Conservation (phyloP, 1,139 yeast species). For the Candida glucosophila region DNA sequence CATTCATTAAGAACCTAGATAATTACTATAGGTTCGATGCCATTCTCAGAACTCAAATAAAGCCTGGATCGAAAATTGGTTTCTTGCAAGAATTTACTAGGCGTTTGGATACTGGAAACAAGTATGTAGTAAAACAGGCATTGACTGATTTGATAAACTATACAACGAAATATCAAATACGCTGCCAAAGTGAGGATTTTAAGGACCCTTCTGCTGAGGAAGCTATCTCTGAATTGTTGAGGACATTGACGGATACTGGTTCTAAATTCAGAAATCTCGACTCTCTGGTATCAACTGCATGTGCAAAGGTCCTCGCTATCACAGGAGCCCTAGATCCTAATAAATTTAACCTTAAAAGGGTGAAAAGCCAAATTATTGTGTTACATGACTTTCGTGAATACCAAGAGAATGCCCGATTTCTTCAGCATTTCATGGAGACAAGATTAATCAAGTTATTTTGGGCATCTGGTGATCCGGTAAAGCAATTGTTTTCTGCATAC, state of each 20-base stretch:
- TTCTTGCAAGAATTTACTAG: constrained; percentile 43
- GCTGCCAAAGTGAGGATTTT: constrained; percentile 34
- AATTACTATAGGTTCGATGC: constrained; percentile 15
- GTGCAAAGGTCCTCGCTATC: constrained; percentile 67
- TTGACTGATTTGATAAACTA: constrained; percentile 55
- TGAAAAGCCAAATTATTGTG: constrained; percentile 37
- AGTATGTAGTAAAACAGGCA: constrained; percentile 72
- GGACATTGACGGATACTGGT: constrained; percentile 52
- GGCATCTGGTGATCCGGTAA: constrained; percentile 82
- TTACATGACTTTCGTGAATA: constrained; percentile 54
- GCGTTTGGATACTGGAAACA: constrained; percentile 59
- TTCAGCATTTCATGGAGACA: constrained; percentile 57
- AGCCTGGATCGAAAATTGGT: constrained; percentile 19
- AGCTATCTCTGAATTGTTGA: constrained; percentile 36
- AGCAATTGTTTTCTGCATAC: constrained; percentile 77
- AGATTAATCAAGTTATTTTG: constrained; percentile 74
- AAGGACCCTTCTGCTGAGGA: constrained; percentile 21
- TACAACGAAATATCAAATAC: constrained; percentile 38
- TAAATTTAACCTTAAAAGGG: constrained; percentile 42
- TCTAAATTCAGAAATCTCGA: constrained; percentile 45
- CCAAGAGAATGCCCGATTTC: constrained; percentile 56
- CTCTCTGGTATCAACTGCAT: constrained; percentile 42
- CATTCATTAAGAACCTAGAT: constrained; percentile 34
- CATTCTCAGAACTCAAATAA: constrained; percentile 17
- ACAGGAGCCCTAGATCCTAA: constrained; percentile 76